Base-by-base conservation (phyloP, 1,139 yeast species). In the Debaryomyces subglobosus region DNA sequence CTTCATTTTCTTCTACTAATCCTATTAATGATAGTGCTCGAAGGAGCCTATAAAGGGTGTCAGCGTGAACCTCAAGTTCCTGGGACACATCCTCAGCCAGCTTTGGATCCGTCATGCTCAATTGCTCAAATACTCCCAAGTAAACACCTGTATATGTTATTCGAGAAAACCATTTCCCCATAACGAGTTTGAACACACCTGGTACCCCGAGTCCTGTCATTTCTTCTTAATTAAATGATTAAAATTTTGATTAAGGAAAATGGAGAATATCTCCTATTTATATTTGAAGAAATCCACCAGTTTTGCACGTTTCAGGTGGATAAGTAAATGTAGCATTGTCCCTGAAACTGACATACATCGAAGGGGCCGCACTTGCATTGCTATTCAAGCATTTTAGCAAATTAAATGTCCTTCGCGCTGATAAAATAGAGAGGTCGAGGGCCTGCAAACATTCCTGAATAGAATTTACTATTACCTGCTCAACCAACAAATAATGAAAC, bases 151-250 rank as follows among this genome's bases (percentile, higher is more conserved):
- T 24, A 21, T 37, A 37, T 15, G 30, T 23, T 15, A 37, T 37
- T 13, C 40, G 40, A 37, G 40, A 37, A 37, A 37, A 24, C 40
- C 30, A 37, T 25, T 24, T 24, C 15, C 40, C 40, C 40, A 23
- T 23, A 10, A 37, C 40, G 13, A 37, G 15, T 37, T 36, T 23
- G 24, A 37, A 24, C 13, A 37, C 30, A 15, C 40, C 40, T 23
- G 29, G 40, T 13, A 25, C 30, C 13, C 40, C 40, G 3, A 37
- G 29, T n/a, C 39, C 39, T 21, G 39, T 23, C 39, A 36, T 36
- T 24, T 3, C 8, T 24, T 8, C 15, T 37, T 37, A 21, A 9
- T 23, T 7, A 8, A 12, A n/a, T 37, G n/a, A 21, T 13, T 37
- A 5, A n/a, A 36, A 15, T 10, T 2, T 23, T 35, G 9, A 20